Evolutionary conservation across 1,139 yeast genomes (phyloP).

Genomic region (Candida tropicalis): DNA sequence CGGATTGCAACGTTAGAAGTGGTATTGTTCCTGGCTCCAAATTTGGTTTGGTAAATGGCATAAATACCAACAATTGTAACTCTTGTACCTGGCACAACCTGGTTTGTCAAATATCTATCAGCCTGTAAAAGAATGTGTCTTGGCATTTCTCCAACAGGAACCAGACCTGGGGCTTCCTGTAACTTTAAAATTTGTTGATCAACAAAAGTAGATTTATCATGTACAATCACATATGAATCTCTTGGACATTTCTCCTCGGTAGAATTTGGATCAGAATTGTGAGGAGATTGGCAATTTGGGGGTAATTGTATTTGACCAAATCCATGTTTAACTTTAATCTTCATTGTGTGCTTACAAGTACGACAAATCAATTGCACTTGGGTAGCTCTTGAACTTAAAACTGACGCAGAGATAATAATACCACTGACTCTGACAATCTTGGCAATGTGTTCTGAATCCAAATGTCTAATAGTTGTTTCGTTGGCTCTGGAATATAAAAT

Average conservation of each 20-base stretch:
- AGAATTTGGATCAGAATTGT: slow-evolving; percentile 33
- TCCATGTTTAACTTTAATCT: slow-evolving; percentile 67
- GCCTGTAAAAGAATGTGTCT: slow-evolving; percentile 87
- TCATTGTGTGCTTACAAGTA: slow-evolving; percentile 79
- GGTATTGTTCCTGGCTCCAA: slow-evolving; percentile 39
- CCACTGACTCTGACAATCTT: slow-evolving; percentile 92
- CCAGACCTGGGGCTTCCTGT: slow-evolving; percentile 97
- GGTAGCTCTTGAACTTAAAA: slow-evolving; percentile 86
- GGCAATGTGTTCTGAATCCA: slow-evolving; percentile 87
- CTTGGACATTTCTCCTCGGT: slow-evolving; percentile 75
- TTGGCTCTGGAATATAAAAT: slow-evolving; percentile 75
- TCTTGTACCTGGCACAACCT: slow-evolving; percentile 92
- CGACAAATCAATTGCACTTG: slow-evolving; percentile 84
- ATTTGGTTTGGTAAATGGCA: slow-evolving; percentile 77
- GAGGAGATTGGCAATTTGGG: slow-evolving; percentile 68
- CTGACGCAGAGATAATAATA: slow-evolving; percentile 89
- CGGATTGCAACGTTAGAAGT: slow-evolving; percentile 73
- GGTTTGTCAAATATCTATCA: slow-evolving; percentile 87
- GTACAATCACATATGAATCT: slow-evolving; percentile 92
- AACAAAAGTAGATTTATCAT: slow-evolving; percentile 87
- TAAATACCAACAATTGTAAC: slow-evolving; percentile 92
- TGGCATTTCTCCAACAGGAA: slow-evolving; percentile 99
- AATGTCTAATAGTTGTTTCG: slow-evolving; percentile 72
- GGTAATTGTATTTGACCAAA: slow-evolving; percentile 85
- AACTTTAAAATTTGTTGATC: slow-evolving; percentile 94